Conservation (phyloP, 2,329 filamentous ascomycete genomes). For the Epichloe uncinata region DNA sequence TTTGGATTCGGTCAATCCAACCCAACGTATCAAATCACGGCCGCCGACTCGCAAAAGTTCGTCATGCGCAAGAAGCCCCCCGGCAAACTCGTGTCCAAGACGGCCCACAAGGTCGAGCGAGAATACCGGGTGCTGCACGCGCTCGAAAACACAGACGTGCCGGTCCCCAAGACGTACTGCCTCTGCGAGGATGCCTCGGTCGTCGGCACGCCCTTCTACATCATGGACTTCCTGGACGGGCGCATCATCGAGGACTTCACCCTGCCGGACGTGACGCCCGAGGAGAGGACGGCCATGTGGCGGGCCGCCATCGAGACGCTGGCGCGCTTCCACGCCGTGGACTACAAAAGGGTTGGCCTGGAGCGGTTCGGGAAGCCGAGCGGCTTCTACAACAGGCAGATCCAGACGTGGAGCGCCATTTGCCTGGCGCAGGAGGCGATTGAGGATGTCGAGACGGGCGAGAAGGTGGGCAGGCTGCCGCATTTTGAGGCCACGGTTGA, state of each 20-base stretch:
- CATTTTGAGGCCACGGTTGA: slow-evolving; percentile 66
- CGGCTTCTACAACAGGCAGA: slow-evolving; percentile 78
- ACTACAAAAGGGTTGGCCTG: slow-evolving; percentile 53
- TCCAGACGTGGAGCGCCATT: slow-evolving; percentile 70
- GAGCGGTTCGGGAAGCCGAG: slow-evolving; percentile 56
- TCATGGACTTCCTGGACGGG: slow-evolving; percentile 92
- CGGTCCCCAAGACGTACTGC: slow-evolving; percentile 70
- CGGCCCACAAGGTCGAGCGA: slow-evolving; percentile 91
- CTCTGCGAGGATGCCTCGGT: slow-evolving; percentile 73
- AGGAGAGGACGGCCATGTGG: slow-evolving; percentile 72
- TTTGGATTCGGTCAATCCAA: slow-evolving; percentile 97
- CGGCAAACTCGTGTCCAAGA: slow-evolving; percentile 83
- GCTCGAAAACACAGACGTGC: slow-evolving; percentile 64
- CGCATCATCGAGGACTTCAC: slow-evolving; percentile 84
- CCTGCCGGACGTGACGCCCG: slow-evolving; percentile 57
- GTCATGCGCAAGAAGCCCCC: slow-evolving; percentile 97
- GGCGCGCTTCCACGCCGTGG: slow-evolving; percentile 70
- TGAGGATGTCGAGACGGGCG: slow-evolving; percentile 62
- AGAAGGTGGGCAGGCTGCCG: slow-evolving; percentile 68
- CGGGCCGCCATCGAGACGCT: slow-evolving; percentile 69
- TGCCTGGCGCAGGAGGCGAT: slow-evolving; percentile 64
- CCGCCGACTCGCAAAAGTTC: slow-evolving; percentile 54
- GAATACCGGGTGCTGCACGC: slow-evolving; percentile 87
- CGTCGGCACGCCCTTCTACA: slow-evolving; percentile 86
- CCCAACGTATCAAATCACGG: slow-evolving; percentile 85